Conservation (phyloP, 2,329 filamentous ascomycete species). For the Penicillium janthinellum region DNA sequence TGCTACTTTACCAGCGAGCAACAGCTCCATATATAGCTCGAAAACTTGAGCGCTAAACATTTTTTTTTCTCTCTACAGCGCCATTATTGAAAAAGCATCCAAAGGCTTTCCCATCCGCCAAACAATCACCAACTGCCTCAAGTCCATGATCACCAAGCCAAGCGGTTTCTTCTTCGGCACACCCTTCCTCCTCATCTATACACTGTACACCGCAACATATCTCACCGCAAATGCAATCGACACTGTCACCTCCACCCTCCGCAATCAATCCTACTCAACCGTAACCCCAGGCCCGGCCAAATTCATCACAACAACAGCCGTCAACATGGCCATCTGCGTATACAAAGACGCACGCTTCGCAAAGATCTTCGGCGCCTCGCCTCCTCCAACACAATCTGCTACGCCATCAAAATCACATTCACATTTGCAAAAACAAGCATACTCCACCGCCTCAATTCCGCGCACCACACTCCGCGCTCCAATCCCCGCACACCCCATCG, state of each 20-base stretch:
- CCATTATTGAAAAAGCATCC: constrained; percentile 54
- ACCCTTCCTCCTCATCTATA: constrained; percentile 53
- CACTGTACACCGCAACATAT: constrained; percentile 85
- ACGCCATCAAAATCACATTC: constrained; percentile 31
- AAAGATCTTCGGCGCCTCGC: constrained; percentile 70
- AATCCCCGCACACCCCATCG: constrained; percentile 21
- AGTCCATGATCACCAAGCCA: constrained; percentile 44
- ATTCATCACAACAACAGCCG: constrained; percentile 75
- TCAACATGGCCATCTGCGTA: constrained; percentile 82
- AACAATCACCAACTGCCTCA: constrained; percentile 45
- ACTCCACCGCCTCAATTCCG: constrained; percentile 1
- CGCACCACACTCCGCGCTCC: constrained; percentile 14
- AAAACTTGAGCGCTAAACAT: background rate
- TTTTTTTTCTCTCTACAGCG: constrained; percentile 30
- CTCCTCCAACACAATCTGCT: constrained; percentile 18
- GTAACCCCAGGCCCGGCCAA: constrained; percentile 77
- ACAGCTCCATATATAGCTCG: background rate
- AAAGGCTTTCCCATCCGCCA: constrained; percentile 46
- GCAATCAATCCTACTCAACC: constrained; percentile 55
- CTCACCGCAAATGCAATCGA: constrained; percentile 85
- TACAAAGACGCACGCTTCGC: constrained; percentile 90
- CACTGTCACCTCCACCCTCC: constrained; percentile 70
- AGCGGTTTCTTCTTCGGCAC: constrained; percentile 50
- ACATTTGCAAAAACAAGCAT: background rate
- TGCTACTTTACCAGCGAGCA: background rate